phyloP scores from a whole-genome alignment of 805 yeast species.

The Saccharomycopsis schoenii region DNA sequence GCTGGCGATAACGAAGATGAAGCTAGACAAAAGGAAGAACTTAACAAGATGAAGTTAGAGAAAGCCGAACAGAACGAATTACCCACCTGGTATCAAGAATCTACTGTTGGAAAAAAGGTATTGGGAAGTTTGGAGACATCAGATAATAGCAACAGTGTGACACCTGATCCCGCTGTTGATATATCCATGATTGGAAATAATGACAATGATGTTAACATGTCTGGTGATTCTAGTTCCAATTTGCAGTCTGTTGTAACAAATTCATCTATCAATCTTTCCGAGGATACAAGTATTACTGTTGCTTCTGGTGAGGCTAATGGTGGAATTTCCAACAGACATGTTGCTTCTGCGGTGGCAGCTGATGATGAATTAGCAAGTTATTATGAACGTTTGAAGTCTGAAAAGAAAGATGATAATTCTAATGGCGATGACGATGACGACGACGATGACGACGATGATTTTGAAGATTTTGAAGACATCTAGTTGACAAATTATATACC shows the following conservation, averaged over 20 bases:
- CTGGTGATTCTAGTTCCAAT: background rate
- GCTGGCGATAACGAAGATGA: conserved; percentile 51
- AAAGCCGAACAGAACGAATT: conserved; percentile 83
- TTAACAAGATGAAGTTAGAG: conserved; percentile 5
- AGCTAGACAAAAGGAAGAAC: conserved; percentile 54
- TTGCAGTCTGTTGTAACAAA: background rate
- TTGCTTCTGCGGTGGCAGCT: background rate
- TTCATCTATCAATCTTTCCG: background rate
- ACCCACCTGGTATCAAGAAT: conserved; percentile 92
- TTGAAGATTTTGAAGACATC: conserved; percentile 26
- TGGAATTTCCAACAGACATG: conserved; percentile 2
- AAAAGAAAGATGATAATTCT: conserved; percentile 52
- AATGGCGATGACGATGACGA: conserved; percentile 47
- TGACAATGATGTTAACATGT: background rate
- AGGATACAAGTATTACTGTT: background rate
- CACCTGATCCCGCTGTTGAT: conserved; percentile 12
- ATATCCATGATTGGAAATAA: conserved; percentile 11
- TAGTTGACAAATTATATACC: conserved; percentile 19
- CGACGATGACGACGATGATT: conserved; percentile 35
- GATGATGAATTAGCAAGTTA: conserved; percentile 57
- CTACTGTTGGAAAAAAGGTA: conserved; percentile 71
- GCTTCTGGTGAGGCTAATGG: conserved; percentile 3
- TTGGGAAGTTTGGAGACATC: conserved; percentile 46
- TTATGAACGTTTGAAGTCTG: conserved; percentile 65
- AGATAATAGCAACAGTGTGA: conserved; percentile 28